phyloP scores from a whole-genome alignment of 768 basidiomycete genomes.

The Lyophyllum decastes region DNA sequence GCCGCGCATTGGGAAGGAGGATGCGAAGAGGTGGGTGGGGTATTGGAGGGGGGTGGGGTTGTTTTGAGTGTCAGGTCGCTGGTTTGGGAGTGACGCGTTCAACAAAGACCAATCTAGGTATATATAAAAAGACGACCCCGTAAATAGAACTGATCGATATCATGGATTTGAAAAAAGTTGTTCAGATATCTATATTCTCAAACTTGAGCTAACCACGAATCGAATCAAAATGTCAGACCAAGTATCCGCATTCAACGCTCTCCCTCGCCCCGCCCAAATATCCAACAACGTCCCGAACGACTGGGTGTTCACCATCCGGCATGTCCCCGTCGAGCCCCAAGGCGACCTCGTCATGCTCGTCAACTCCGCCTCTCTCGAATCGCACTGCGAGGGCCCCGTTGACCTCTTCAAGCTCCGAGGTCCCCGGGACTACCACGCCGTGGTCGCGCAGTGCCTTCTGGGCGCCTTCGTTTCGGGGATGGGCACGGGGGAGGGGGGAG shows the following conservation, averaged over 20 bases:
- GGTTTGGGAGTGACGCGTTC: no score
- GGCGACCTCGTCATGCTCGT: slow-evolving; percentile 15
- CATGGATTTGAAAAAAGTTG: no score
- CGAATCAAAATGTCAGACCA: slow-evolving; percentile 9
- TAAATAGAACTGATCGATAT: background rate
- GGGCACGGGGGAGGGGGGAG: background rate
- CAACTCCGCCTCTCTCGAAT: slow-evolving; percentile 7
- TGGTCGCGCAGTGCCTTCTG: slow-evolving; percentile 1
- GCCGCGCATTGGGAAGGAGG: slow-evolving; percentile 1
- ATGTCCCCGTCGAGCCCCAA: slow-evolving; percentile 8
- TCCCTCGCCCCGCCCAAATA: background rate
- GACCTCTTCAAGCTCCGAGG: slow-evolving; percentile 2
- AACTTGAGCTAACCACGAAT: no score
- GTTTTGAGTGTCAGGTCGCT: no score
- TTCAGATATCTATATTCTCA: no score
- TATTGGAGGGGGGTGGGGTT: slow-evolving; percentile 16
- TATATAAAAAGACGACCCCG: no score
- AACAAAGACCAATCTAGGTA: no score
- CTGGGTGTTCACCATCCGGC: slow-evolving; percentile 15
- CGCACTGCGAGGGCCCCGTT: slow-evolving; percentile 14
- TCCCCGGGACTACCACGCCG: background rate
- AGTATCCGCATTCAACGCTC: slow-evolving; percentile 29
- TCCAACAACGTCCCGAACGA: slow-evolving; percentile 1
- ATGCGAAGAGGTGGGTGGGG: slow-evolving; percentile 11
- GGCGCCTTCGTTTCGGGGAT: slow-evolving; percentile 5